Evolutionary conservation across 2,329 filamentous ascomycete species (phyloP), one percentile per base, ranked within the genome.

Genomic region (Fusarium newnesense): DNA sequence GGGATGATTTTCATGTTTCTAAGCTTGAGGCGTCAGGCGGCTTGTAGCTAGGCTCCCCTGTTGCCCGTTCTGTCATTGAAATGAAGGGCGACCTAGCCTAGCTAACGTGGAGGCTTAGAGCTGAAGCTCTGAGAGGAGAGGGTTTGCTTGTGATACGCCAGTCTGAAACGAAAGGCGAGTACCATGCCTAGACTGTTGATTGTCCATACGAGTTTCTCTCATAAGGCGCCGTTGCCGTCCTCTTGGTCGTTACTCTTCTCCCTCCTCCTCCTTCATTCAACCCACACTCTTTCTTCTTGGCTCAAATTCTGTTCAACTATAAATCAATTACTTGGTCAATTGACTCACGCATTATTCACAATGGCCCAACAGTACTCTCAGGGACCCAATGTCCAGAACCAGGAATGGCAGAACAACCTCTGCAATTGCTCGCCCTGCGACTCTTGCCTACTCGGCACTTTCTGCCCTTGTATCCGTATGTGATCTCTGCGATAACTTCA

Each of bases 391-490:
- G 76, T 74, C 64, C 75, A 73, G 58, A 70, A 76, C 65, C 78
- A 80, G 56, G 77, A 82, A 64, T 85, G 84, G 84, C 70, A 82
- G 67, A 78, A 74, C 66, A 75, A 76, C 68, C 79, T 87, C 56
- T 82, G 80, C 75, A 75, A 81, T 75, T 87, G 85, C 79, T 78
- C 78, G 24, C 84, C 84, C 24, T 80, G 81, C 73, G 79, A 77
- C 32, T 80, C 76, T 54, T 86, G 84, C 69, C 71, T 83, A 50
- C 75, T 86, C 36, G 80, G 79, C 50, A 80, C 79, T 39, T 85
- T 79, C 56, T 73, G 84, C 60, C 85, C 85, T 16, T 87, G 85
- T 67, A 72, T 86, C 30, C 77, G 85, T 86, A 79, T 53, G 84
- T 83, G 28, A 26, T 53, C 40, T 26, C 26, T 46, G 21, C 19